Conservation (phyloP, 371 early-diverging fungal genomes). For the Mortierella sp. region DNA sequence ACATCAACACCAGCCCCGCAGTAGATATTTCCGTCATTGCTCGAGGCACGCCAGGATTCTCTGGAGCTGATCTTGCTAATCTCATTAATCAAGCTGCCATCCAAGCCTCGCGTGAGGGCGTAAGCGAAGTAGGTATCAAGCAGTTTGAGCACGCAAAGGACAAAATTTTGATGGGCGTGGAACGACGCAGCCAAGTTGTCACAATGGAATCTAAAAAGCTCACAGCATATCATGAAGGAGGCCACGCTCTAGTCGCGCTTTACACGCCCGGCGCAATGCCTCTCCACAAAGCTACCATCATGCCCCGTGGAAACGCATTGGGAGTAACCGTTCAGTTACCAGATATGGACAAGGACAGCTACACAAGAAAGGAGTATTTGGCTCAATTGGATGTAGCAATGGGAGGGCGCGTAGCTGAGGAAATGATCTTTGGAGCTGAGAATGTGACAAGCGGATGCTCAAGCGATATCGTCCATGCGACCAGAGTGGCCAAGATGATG, state of each 20-base stretch:
- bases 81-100: slow-evolving; percentile 97
- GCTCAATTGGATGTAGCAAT: slow-evolving; percentile 96
- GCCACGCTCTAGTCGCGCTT: slow-evolving; percentile 96
- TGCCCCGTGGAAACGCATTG: slow-evolving; percentile 94
- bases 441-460: slow-evolving; percentile 96
- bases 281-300: slow-evolving; percentile 98
- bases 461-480: slow-evolving; percentile 93
- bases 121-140: slow-evolving; percentile 74
- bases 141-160: slow-evolving; percentile 98
- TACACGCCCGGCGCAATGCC: slow-evolving; percentile 97
- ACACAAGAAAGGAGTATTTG: slow-evolving; percentile 84
- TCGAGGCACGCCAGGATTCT: slow-evolving; percentile 97
- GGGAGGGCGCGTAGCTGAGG: slow-evolving; percentile 98
- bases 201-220: slow-evolving; percentile 87
- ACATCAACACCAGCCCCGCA: slow-evolving; percentile 68
- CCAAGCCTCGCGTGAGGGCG: slow-evolving; percentile 86
- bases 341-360: slow-evolving; percentile 91
- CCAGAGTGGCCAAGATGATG: slow-evolving; percentile 92
- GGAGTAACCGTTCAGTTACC: slow-evolving; percentile 97
- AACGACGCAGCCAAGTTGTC: slow-evolving; percentile 91
- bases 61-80: slow-evolving; percentile 98
- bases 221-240: slow-evolving; percentile 99
- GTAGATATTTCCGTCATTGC: slow-evolving; percentile 91
- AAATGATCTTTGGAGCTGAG: slow-evolving; percentile 92
- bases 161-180: slow-evolving; percentile 97